phyloP scores from a whole-genome alignment of 176 grass and related monocot species.

The Tuctoria greenei region DNA sequence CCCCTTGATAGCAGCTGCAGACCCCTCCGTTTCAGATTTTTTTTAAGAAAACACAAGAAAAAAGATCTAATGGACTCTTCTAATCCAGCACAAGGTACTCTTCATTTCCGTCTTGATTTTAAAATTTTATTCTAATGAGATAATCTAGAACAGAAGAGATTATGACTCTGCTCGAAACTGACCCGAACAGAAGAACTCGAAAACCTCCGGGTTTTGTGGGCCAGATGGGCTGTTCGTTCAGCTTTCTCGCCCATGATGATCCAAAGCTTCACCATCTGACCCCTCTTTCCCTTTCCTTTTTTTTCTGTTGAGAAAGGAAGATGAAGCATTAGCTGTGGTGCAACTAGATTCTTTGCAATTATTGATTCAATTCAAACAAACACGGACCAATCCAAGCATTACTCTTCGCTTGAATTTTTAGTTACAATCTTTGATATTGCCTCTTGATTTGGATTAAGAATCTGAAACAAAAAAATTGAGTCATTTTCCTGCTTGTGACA shows the following conservation, averaged over 20 bases:
- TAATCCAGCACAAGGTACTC: not conserved
- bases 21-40: too few relatives aligned
- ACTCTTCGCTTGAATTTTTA: too few relatives aligned
- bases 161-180: not conserved
- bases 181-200: not conserved
- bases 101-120: not conserved
- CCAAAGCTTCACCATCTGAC: conserved; percentile 13
- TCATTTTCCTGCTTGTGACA: too few relatives aligned
- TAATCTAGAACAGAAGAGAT: not conserved
- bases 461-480: too few relatives aligned
- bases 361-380: conserved; percentile 34
- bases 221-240: conserved; percentile 25
- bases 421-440: too few relatives aligned
- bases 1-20: not conserved
- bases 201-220: not conserved
- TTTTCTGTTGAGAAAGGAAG: conserved; percentile 15
- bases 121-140: not conserved
- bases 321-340: conserved; percentile 14
- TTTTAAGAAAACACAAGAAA: not conserved
- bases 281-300: too few relatives aligned
- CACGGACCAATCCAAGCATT: too few relatives aligned
- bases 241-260: conserved; percentile 6
- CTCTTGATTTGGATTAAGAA: too few relatives aligned
- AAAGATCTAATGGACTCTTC: not conserved
- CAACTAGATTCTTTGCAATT: conserved; percentile 37